These are phyloP conservation scores for Auxenochlorella pyrenoidosa DNA, from an alignment of 139 green algal genomes.

Conservation along the genomic window DNA sequence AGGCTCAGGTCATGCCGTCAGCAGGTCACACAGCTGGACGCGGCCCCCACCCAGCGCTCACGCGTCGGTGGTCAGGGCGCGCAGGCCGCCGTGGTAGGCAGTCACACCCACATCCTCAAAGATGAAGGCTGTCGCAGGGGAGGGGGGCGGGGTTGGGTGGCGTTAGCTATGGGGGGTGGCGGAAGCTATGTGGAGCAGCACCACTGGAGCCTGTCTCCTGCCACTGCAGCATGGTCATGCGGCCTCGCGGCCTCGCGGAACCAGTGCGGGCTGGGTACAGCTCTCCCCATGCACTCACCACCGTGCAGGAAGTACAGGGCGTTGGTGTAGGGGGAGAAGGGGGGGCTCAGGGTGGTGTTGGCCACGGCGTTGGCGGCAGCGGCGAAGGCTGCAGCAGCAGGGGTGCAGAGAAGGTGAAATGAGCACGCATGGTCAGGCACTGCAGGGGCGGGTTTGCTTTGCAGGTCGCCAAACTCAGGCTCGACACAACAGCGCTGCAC, in stretches of 20 bases:
- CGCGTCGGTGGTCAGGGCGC: conserved; percentile 31
- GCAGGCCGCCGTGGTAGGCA: conserved; percentile 52
- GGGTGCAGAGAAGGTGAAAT: too few relatives aligned
- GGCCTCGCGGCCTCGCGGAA: not conserved
- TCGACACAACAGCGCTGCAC: too few relatives aligned
- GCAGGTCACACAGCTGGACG: too few relatives aligned
- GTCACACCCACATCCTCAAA: conserved; percentile 73
- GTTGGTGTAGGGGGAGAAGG: conserved; percentile 59
- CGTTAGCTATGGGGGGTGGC: too few relatives aligned
- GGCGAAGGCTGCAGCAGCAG: conserved; percentile 33
- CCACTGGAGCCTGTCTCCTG: too few relatives aligned
- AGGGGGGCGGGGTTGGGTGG: not conserved
- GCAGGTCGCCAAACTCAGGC: too few relatives aligned
- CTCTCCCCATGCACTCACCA: not conserved
- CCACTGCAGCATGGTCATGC: too few relatives aligned
- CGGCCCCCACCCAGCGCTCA: too few relatives aligned
- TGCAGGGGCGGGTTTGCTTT: too few relatives aligned
- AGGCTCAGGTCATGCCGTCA: too few relatives aligned
- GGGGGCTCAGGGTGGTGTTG: conserved; percentile 45
- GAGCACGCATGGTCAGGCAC: too few relatives aligned
- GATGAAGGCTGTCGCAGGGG: conserved; percentile 54
- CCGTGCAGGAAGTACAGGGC: conserved; percentile 64
- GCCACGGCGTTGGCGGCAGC: conserved; percentile 51
- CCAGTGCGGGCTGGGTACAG: not conserved
- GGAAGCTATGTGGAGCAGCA: too few relatives aligned